A percentile compares a stretch with the other conserved stretches of the same genome.
Evolutionary conservation across 2,329 filamentous ascomycete species (phyloP).

Genomic region (Rutstroemia sydowiana): DNA sequence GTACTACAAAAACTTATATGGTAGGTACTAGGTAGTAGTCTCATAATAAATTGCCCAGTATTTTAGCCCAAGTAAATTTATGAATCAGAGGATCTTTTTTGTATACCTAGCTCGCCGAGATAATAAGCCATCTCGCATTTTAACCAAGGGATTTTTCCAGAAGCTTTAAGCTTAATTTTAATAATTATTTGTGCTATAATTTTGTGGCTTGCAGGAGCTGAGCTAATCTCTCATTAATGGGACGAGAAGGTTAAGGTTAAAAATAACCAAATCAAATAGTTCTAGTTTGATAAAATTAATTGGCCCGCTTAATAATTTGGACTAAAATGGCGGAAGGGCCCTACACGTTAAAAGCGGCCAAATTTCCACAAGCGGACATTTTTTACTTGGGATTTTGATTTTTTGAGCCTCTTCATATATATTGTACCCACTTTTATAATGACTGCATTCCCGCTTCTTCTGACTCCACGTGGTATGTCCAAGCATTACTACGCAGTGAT

Average conservation of each 20-base stretch:
- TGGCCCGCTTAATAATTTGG: background rate
- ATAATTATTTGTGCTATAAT: background rate
- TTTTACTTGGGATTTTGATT: too few species aligned
- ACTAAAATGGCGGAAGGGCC: background rate
- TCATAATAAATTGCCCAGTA: too few species aligned
- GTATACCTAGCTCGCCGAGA: too few species aligned
- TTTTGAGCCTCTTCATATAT: background rate
- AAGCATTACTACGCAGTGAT: constrained; percentile 1
- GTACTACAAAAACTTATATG: too few species aligned
- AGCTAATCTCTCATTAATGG: too few species aligned
- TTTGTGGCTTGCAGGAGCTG: constrained; percentile 8
- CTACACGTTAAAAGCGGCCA: background rate
- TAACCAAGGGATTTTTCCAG: too few species aligned
- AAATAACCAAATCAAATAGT: background rate
- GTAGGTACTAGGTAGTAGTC: too few species aligned
- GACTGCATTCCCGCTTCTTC: background rate
- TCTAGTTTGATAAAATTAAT: background rate
- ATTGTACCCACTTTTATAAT: background rate
- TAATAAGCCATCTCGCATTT: too few species aligned
- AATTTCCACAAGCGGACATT: too few species aligned
- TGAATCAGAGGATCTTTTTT: too few species aligned
- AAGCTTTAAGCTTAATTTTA: too few species aligned
- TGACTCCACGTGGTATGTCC: constrained; percentile 1
- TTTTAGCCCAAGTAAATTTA: too few species aligned
- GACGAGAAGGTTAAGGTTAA: background rate